Percentiles rank a stretch among this genome's conserved stretches.
Conservation (phyloP, 129 eudicot species). For the Lactuca saligna region DNA sequence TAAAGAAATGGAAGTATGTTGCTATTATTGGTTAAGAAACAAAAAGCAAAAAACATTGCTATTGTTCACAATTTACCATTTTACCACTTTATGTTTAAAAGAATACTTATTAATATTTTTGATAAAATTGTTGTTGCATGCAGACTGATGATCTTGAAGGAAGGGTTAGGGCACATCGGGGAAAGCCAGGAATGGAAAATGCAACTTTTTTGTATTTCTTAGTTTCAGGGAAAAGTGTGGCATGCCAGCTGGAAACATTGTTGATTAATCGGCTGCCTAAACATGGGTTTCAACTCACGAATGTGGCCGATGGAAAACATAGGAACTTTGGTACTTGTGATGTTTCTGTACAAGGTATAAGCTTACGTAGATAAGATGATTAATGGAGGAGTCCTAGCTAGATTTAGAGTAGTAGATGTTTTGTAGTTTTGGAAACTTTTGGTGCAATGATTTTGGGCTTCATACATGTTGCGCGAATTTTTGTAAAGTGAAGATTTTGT, state of each 20-base stretch:
- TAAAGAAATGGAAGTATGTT: too few relatives aligned
- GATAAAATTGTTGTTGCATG: constrained; percentile 16
- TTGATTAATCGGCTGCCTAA: constrained; percentile 82
- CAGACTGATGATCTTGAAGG: constrained; percentile 94
- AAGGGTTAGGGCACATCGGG: constrained; percentile 72
- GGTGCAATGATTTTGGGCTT: constrained; percentile 50
- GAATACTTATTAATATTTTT: neutral
- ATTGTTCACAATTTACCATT: too few relatives aligned
- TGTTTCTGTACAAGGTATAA: constrained; percentile 42
- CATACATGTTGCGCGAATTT: constrained; percentile 37
- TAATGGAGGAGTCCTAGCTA: neutral
- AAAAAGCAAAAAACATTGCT: too few relatives aligned
- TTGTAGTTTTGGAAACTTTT: constrained; percentile 5
- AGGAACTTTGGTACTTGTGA: constrained; percentile 81
- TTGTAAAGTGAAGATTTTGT: constrained; percentile 10
- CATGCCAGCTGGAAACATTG: constrained; percentile 87
- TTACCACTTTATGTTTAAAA: too few relatives aligned
- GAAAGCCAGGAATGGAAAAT: constrained; percentile 64
- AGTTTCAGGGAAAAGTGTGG: constrained; percentile 86
- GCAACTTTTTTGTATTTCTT: constrained; percentile 70
- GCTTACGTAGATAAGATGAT: constrained; percentile 59
- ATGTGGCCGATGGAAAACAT: constrained; percentile 88
- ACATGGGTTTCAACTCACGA: constrained; percentile 72
- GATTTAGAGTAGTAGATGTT: neutral
- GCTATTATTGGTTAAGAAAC: too few relatives aligned